Evolutionary conservation across 2,329 filamentous ascomycete species (phyloP), one percentile per base, ranked within the genome.

Genomic region (Aspergillus udagawae): DNA sequence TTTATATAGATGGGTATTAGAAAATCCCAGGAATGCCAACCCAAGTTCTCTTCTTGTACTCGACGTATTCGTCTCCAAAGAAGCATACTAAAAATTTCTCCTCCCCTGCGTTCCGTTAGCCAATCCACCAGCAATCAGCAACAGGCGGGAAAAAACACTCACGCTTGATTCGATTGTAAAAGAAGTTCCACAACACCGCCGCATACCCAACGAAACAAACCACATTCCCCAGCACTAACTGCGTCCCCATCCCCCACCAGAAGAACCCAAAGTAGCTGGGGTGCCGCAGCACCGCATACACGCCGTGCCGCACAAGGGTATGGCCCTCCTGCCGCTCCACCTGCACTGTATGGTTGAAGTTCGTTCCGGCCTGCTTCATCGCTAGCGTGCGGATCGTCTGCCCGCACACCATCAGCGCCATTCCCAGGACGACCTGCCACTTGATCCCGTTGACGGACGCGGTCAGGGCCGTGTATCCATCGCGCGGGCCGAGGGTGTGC

Each of bases 191-290:
- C 64, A 99, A 74, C 17, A 95, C 88, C 7, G 82, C 72, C 0
- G 84, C 76, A 77, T 96, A 97, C 1, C 76, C 89, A 6, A 87
- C 64, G 56, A 95, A 85, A 71, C 91, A 96, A 2, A 96, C 63
- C 8, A 83, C 76, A 75, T 99, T 99, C 20, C 93, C 93, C 62
- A 97, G 80, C 54, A 96, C 85, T 47, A 97, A 70, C 79, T 99
- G 94, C 12, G 92, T 96, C 4, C 94, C 94, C n/a, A 97, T 70
- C 0, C 90, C 91, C 93, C 93, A 99, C 86, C 92, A 97, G 75
- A 96, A 99, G 79, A 97, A 99, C 3, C 93, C 94, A 78, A 97
- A 97, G 76, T 99, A 99, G 58, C 89, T 89, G 12, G 94, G 94
- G 74, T 99, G 94, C 25, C 94, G 81, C 53, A 95, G 78, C 48